Evolutionary conservation across 140 eudicot species (phyloP).

Genomic region (Flaveria floridana): DNA sequence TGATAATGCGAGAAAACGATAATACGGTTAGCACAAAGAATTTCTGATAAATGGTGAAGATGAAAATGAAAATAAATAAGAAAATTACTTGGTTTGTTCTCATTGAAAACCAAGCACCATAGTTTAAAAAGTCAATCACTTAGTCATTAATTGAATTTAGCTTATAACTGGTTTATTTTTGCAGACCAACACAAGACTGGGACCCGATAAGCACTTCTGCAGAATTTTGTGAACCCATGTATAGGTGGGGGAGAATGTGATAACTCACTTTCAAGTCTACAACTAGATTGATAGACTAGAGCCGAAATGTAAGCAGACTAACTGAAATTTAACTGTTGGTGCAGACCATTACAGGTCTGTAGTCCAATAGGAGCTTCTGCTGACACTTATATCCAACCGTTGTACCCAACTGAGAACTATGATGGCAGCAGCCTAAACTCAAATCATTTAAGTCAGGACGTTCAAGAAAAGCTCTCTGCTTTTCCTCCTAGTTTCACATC

Average conservation of each 20-base stretch:
- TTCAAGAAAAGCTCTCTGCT: constrained; percentile 43
- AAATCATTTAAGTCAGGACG: constrained; percentile 33
- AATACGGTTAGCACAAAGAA: neutral
- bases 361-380: constrained; percentile 38
- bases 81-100: neutral
- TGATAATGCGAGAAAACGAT: constrained; percentile 12
- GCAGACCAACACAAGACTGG: constrained; percentile 32
- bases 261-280: constrained; percentile 15
- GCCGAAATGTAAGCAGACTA: constrained; percentile 2
- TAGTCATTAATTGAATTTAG: constrained; percentile 4
- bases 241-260: constrained; percentile 29
- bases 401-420: constrained; percentile 21
- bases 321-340: constrained; percentile 25
- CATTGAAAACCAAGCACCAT: neutral
- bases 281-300: constrained; percentile 16
- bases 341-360: constrained; percentile 51
- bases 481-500: constrained; percentile 82
- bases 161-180: constrained; percentile 7
- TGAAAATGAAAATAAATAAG: neutral
- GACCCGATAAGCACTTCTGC: constrained; percentile 23
- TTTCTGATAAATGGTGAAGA: neutral
- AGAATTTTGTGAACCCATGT: constrained; percentile 19
- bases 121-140: neutral
- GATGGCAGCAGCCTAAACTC: constrained; percentile 34
- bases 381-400: constrained; percentile 31